A percentile compares a stretch with the other conserved stretches of the same genome.
These are phyloP conservation scores for Backusella sp. DNA, from an alignment of 192 early-diverging fungal species.

Conservation along the genomic window DNA sequence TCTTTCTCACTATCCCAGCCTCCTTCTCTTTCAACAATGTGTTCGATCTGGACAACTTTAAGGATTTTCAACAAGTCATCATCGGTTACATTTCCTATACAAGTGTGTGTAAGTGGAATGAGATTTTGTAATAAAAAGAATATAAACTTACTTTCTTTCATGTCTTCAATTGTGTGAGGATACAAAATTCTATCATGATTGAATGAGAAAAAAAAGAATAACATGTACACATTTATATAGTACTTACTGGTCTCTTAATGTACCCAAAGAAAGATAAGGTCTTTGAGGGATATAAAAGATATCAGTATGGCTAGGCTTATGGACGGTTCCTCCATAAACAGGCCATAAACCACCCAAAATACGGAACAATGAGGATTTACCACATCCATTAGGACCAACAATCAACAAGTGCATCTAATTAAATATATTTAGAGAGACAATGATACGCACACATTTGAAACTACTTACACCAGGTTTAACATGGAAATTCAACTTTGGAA, in stretches of 20 bases:
- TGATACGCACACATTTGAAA: neutral
- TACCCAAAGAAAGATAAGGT: slow-evolving; percentile 94
- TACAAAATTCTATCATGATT: slow-evolving; percentile 71
- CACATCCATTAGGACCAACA: slow-evolving; percentile 93
- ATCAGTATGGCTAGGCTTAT: slow-evolving; percentile 74
- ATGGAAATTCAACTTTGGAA: slow-evolving; percentile 82
- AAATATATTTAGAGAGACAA: neutral
- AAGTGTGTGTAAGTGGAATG: neutral
- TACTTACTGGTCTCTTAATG: slow-evolving; percentile 86
- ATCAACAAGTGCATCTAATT: slow-evolving; percentile 78
- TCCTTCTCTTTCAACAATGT: slow-evolving; percentile 87
- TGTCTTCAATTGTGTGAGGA: slow-evolving; percentile 83
- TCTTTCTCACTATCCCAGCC: slow-evolving; percentile 86
- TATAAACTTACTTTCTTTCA: slow-evolving; percentile 48
- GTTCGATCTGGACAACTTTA: slow-evolving; percentile 76
- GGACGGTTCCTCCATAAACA: slow-evolving; percentile 81
- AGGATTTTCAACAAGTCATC: slow-evolving; percentile 77
- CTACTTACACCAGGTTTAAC: slow-evolving; percentile 72
- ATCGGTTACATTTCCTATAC: slow-evolving; percentile 65
- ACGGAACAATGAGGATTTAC: slow-evolving; percentile 93
- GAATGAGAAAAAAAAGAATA: neutral
- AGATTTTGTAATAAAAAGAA: neutral
- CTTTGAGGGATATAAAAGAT: slow-evolving; percentile 99
- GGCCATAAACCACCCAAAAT: slow-evolving; percentile 97
- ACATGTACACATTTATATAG: neutral